phyloP scores from a whole-genome alignment of 768 basidiomycete genomes.

The Suillus cothurnatus region DNA sequence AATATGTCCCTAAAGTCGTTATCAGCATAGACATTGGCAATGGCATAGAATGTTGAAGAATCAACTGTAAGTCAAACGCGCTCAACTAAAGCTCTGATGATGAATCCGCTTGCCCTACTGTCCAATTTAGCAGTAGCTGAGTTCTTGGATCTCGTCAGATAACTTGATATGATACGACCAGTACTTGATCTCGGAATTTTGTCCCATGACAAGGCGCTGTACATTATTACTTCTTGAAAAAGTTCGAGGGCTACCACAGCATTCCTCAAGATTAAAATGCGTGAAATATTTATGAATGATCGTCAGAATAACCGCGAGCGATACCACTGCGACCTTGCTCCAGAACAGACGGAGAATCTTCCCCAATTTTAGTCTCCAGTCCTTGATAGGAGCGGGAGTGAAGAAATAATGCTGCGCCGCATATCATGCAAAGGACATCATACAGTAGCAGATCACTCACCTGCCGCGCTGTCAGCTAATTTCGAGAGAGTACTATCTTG shows the following conservation, averaged over 20 bases:
- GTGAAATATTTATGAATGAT: constrained; percentile 21
- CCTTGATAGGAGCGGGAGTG: constrained; percentile 78
- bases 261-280: neutral
- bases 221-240: neutral
- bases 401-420: constrained; percentile 62
- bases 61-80: neutral
- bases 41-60: no score
- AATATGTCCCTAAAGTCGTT: neutral
- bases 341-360: constrained; percentile 77
- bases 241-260: neutral
- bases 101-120: neutral
- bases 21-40: neutral
- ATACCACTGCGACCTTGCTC: constrained; percentile 92
- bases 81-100: neutral
- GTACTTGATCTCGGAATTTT: neutral
- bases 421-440: constrained; percentile 10
- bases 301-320: constrained; percentile 81
- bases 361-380: constrained; percentile 73
- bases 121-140: neutral
- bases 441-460: constrained; percentile 38
- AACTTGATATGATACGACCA: neutral
- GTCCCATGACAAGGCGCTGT: neutral
- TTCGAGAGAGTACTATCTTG: constrained; percentile 60
- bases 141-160: neutral
- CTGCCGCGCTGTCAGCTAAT: constrained; percentile 69